These are phyloP conservation scores for Talaromyces borbonicus DNA, from an alignment of 495 filamentous ascomycete genomes.

Conservation along the genomic window DNA sequence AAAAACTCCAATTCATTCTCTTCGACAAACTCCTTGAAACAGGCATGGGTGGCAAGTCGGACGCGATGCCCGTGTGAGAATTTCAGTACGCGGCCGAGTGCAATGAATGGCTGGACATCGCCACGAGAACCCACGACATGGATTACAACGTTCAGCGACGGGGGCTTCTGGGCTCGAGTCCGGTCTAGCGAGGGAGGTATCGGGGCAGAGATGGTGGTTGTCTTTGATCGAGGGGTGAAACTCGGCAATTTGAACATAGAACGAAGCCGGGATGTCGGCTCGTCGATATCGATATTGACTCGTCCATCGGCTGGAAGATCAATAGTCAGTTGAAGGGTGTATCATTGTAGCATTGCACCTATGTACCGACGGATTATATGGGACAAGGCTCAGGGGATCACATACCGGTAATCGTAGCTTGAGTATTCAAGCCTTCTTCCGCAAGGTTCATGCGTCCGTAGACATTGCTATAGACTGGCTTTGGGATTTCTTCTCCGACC, in stretches of 20 bases:
- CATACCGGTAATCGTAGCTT: constrained; percentile 3
- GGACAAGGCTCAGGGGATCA: background rate
- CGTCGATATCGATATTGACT: constrained; percentile 64
- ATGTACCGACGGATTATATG: background rate
- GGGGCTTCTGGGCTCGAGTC: constrained; percentile 44
- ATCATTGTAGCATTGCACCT: too few species aligned
- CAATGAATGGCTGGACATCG: constrained; percentile 71
- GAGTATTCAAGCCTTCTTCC: constrained; percentile 3
- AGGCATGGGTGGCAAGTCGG: constrained; percentile 64
- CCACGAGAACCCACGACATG: constrained; percentile 71
- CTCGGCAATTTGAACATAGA: constrained; percentile 5
- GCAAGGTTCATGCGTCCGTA: constrained; percentile 5
- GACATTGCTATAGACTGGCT: constrained; percentile 3
- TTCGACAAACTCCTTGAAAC: constrained; percentile 58
- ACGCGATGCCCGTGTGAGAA: constrained; percentile 61
- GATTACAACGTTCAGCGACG: constrained; percentile 63
- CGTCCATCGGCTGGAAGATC: constrained; percentile 48
- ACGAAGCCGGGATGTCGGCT: constrained; percentile 47
- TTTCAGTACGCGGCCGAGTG: constrained; percentile 54
- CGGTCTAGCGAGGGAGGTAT: constrained; percentile 53
- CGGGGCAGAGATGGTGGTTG: constrained; percentile 44
- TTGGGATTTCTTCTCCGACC: constrained; percentile 1
- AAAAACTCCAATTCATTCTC: constrained; percentile 73
- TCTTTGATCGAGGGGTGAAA: constrained; percentile 44
- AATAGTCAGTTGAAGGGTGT: background rate